These are phyloP conservation scores for Volvariella surrecta DNA, from an alignment of 1,284 basidiomycete species.

Conservation along the genomic window DNA sequence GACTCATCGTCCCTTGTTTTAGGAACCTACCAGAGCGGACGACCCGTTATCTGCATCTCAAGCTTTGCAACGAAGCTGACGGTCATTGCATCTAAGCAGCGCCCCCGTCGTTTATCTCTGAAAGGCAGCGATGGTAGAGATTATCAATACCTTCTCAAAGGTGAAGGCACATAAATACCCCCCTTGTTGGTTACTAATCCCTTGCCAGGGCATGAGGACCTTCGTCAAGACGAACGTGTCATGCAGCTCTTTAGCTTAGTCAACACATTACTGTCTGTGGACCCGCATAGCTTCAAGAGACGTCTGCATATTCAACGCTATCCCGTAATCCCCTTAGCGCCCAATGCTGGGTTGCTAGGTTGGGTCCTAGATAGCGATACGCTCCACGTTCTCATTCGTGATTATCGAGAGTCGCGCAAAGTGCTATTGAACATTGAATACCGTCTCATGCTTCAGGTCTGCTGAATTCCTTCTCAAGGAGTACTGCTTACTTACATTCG, in stretches of 20 bases:
- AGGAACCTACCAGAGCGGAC: slow-evolving; percentile 93
- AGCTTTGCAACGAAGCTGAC: slow-evolving; percentile 83
- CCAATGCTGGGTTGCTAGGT: slow-evolving; percentile 91
- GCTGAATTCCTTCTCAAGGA: neutral
- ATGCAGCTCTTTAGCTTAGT: slow-evolving; percentile 99
- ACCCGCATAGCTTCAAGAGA: slow-evolving; percentile 94
- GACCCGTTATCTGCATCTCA: slow-evolving; percentile 77
- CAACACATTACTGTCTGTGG: slow-evolving; percentile 90
- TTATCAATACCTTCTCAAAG: slow-evolving; percentile 92
- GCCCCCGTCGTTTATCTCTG: slow-evolving; percentile 84
- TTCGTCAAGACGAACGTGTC: slow-evolving; percentile 97
- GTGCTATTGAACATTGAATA: slow-evolving; percentile 98
- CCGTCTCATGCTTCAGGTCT: slow-evolving; percentile 90
- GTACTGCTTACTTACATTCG: slow-evolving; percentile 6
- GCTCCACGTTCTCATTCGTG: slow-evolving; percentile 95
- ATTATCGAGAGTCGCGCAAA: slow-evolving; percentile 91
- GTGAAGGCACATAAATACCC: slow-evolving; percentile 23
- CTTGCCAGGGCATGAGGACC: slow-evolving; percentile 85
- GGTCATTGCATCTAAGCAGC: slow-evolving; percentile 98
- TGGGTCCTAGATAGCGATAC: slow-evolving; percentile 98
- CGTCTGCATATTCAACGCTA: slow-evolving; percentile 92
- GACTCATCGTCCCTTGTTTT: slow-evolving; percentile 7
- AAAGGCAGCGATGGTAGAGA: slow-evolving; percentile 91
- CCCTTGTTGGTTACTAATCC: slow-evolving; percentile 1
- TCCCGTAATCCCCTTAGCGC: slow-evolving; percentile 92